Conservation (phyloP, 345 rosid species). For the Microcos paniculata region DNA sequence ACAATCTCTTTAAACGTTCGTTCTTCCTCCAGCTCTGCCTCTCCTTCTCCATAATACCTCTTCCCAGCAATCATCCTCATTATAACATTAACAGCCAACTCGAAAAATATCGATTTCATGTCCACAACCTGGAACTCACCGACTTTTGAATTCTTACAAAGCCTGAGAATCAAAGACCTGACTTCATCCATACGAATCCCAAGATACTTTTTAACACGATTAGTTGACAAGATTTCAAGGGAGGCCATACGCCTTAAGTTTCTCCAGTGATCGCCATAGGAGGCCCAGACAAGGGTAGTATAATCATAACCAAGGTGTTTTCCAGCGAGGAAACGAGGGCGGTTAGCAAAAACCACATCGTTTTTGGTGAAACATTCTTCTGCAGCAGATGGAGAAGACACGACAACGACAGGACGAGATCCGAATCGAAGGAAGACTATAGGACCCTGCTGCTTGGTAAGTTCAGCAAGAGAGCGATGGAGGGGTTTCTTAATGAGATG, state of each 20-base stretch:
- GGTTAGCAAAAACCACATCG: conserved; percentile 26
- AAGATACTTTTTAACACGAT: conserved; percentile 13
- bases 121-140: conserved; percentile 20
- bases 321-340: conserved; percentile 20
- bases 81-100: conserved; percentile 37
- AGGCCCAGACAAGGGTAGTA: conserved; percentile 22
- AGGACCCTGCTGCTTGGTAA: conserved; percentile 22
- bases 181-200: conserved; percentile 30
- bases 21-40: conserved; percentile 31
- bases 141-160: conserved; percentile 4
- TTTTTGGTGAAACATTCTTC: conserved; percentile 36
- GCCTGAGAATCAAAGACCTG: conserved; percentile 17
- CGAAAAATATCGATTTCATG: conserved; percentile 29
- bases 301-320: conserved; percentile 26
- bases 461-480: conserved; percentile 14
- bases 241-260: conserved; percentile 26
- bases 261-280: conserved; percentile 39
- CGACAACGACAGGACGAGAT: conserved; percentile 24
- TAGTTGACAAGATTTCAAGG: conserved; percentile 27
- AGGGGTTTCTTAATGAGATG: conserved; percentile 33
- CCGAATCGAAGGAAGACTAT: conserved; percentile 19
- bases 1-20: conserved; percentile 32
- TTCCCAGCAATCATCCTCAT: conserved; percentile 53
- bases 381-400: conserved; percentile 19
- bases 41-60: conserved; percentile 38